A percentile compares a stretch with the other conserved stretches of the same genome.
phyloP scores from a whole-genome alignment of 2,329 filamentous ascomycete genomes.

The Hysterium pulicare region DNA sequence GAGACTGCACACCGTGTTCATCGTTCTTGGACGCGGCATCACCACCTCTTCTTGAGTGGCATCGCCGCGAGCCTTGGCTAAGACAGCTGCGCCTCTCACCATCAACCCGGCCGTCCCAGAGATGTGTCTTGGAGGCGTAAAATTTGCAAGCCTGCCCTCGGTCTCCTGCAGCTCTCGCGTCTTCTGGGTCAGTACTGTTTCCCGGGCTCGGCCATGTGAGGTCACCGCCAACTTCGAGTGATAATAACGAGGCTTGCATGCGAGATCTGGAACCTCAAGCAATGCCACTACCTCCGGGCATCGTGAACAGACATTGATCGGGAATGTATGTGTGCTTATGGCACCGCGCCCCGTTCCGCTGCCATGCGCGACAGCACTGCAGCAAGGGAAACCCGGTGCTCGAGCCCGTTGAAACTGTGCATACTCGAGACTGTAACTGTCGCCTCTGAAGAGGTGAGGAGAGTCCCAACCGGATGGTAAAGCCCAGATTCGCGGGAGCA shows the following conservation, averaged over 20 bases:
- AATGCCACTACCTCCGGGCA: neutral
- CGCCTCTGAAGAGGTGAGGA: neutral
- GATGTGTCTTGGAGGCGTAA: conserved; percentile 9
- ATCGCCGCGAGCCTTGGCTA: neutral
- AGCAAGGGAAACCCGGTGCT: neutral
- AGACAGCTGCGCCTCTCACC: conserved; percentile 1
- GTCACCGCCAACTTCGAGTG: neutral
- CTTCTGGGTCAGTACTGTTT: conserved; percentile 6
- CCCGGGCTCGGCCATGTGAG: neutral
- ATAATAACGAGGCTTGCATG: neutral
- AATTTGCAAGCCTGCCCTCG: conserved; percentile 9
- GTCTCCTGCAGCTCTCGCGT: conserved; percentile 9
- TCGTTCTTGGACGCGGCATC: conserved; percentile 2
- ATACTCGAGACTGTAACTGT: neutral
- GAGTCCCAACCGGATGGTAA: neutral
- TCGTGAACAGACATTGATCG: conserved; percentile 2
- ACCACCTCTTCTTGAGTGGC: neutral
- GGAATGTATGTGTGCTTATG: conserved; percentile 14
- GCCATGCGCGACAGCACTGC: conserved; percentile 7
- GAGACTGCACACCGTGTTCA: neutral
- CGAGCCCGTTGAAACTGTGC: conserved; percentile 4
- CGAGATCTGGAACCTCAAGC: neutral
- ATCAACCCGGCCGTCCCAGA: conserved; percentile 8
- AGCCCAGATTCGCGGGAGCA: conserved; percentile 2
- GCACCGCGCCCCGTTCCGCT: conserved; percentile 23